These are phyloP conservation scores for Tetrapyrgos nigripes DNA, from an alignment of 1,284 basidiomycete species.

Conservation along the genomic window DNA sequence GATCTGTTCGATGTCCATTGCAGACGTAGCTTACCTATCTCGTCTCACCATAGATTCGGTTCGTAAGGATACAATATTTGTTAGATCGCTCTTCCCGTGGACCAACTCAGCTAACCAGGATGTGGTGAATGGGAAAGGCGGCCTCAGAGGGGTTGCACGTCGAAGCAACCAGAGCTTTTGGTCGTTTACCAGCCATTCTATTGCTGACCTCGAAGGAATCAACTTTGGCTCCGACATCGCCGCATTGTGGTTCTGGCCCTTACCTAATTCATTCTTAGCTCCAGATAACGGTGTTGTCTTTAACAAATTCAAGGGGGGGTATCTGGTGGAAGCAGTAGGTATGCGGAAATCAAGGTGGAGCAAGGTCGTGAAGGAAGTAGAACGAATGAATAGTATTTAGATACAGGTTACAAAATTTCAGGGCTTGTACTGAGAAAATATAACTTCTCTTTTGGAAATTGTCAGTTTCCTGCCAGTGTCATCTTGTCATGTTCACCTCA, in stretches of 20 bases:
- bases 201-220: constrained; percentile 2
- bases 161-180: background rate
- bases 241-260: constrained; percentile 4
- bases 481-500: no score
- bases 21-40: constrained; percentile 5
- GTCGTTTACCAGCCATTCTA: constrained; percentile 4
- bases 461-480: no score
- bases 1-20: background rate
- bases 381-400: background rate
- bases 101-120: background rate
- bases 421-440: no score
- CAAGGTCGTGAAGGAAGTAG: background rate
- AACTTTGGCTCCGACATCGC: constrained; percentile 3
- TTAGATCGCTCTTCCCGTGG: background rate
- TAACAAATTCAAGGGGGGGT: constrained; percentile 6
- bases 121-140: constrained; percentile 10
- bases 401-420: no score
- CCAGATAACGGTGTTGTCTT: background rate
- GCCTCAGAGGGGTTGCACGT: background rate
- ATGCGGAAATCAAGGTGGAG: no score
- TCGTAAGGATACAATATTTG: constrained; percentile 2
- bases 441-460: no score
- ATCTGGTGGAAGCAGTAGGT: background rate
- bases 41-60: background rate
- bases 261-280: background rate